Conservation (phyloP, 768 basidiomycete species). For the Tricholoma saponaceum region DNA sequence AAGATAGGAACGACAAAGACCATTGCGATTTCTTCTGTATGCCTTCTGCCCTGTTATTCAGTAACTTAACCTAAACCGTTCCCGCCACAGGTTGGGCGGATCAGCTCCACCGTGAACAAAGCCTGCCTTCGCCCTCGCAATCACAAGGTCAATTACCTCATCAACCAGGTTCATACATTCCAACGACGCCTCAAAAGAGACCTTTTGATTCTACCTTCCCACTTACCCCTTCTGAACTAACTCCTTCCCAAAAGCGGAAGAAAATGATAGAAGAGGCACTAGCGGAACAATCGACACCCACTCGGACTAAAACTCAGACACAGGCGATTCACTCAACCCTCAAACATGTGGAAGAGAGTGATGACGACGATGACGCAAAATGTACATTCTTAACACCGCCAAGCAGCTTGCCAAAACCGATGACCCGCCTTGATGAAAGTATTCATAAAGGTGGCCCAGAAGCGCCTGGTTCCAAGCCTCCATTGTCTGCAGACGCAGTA, state of each 20-base stretch:
- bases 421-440: neutral
- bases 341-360: neutral
- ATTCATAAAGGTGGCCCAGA: neutral
- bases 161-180: neutral
- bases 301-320: neutral
- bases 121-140: neutral
- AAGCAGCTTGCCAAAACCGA: neutral
- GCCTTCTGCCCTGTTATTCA: neutral
- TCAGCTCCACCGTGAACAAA: conserved; percentile 4
- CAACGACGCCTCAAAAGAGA: conserved; percentile 12
- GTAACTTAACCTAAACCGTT: neutral
- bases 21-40: conserved; percentile 36
- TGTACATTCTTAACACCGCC: conserved; percentile 10
- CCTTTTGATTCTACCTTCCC: neutral
- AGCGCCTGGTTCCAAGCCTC: neutral
- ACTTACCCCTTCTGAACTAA: conserved; percentile 1
- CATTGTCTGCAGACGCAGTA: neutral
- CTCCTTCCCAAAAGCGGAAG: conserved; percentile 17
- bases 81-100: conserved; percentile 13
- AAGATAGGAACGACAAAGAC: conserved; percentile 15
- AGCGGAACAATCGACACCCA: neutral
- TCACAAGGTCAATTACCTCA: neutral
- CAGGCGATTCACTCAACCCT: neutral
- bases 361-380: conserved; percentile 1
- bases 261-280: conserved; percentile 17